Percentiles rank a stretch among this genome's conserved stretches.
phyloP scores from a whole-genome alignment of 2,329 filamentous ascomycete species.

The Monilinia aucupariae region DNA sequence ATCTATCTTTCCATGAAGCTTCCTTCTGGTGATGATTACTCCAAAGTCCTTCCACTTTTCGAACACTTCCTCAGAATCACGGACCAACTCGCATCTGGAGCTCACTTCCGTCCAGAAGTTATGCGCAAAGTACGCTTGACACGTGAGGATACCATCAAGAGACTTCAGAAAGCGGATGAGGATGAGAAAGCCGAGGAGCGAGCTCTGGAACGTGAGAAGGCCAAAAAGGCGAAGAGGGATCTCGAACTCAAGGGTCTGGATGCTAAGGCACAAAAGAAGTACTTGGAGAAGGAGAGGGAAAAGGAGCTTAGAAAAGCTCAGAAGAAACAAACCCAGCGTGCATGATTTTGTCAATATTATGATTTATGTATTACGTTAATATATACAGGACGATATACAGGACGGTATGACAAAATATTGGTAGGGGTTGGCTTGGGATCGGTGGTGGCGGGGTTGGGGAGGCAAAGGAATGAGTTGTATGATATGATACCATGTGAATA shows the following conservation, averaged over 20 bases:
- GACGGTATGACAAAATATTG: conserved; percentile 5
- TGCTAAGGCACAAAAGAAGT: conserved; percentile 82
- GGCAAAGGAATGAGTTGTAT: conserved; percentile 3
- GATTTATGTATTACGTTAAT: conserved; percentile 3
- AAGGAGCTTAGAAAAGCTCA: conserved; percentile 60
- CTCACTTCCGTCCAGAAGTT: conserved; percentile 87
- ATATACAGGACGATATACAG: conserved; percentile 15
- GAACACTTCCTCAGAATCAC: conserved; percentile 77
- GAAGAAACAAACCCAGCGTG: conserved; percentile 55
- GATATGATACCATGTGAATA: conserved; percentile 4
- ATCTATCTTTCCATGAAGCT: conserved; percentile 70
- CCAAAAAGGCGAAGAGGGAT: conserved; percentile 87
- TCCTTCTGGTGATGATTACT: conserved; percentile 60
- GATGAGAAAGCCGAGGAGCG: conserved; percentile 77
- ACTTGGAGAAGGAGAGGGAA: conserved; percentile 72
- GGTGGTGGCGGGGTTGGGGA: neutral
- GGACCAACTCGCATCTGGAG: conserved; percentile 69
- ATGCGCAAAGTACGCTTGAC: conserved; percentile 73
- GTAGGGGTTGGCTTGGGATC: neutral
- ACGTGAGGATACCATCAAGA: conserved; percentile 74
- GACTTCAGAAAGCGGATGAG: conserved; percentile 74
- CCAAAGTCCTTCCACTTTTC: conserved; percentile 67
- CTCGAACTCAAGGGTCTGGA: conserved; percentile 69
- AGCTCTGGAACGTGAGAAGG: conserved; percentile 62
- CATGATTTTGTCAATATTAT: conserved; percentile 11